phyloP scores from a whole-genome alignment of 257 asterid species.

The Anisodus tanguticus region DNA sequence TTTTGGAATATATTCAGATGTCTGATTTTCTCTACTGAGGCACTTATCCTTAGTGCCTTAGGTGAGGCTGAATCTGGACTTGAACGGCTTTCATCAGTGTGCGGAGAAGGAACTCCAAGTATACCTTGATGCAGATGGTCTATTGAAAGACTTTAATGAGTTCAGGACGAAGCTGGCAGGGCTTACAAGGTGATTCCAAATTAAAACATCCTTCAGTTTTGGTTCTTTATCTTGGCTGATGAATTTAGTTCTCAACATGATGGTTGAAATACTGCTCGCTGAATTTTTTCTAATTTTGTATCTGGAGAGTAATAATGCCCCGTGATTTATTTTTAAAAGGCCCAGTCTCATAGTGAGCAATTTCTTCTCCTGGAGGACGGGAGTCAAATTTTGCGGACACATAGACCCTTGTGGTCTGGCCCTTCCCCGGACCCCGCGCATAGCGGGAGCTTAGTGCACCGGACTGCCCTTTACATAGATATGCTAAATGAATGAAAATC shows the following conservation, averaged over 20 bases:
- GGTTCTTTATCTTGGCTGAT: neutral
- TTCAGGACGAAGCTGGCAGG: slow-evolving; percentile 95
- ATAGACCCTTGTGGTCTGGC: too few species aligned
- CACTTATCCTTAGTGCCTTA: slow-evolving; percentile 40
- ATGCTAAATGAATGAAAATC: too few species aligned
- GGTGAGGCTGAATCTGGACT: slow-evolving; percentile 98
- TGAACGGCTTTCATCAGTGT: slow-evolving; percentile 96
- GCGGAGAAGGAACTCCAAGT: slow-evolving; percentile 90
- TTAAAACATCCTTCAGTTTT: neutral
- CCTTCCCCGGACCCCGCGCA: too few species aligned
- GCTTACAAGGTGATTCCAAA: slow-evolving; percentile 66
- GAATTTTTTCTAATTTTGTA: too few species aligned
- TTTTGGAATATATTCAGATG: slow-evolving; percentile 26
- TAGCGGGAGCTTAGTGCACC: too few species aligned
- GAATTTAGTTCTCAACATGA: too few species aligned
- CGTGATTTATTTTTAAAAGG: too few species aligned
- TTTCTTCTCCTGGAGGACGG: too few species aligned
- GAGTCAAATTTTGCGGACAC: too few species aligned
- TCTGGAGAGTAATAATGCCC: too few species aligned
- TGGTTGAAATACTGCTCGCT: neutral
- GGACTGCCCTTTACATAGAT: too few species aligned
- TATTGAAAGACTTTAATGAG: slow-evolving; percentile 76
- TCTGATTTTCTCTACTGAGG: slow-evolving; percentile 24
- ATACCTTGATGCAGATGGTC: slow-evolving; percentile 73
- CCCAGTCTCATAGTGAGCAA: too few species aligned